Conservation (phyloP, 2,329 filamentous ascomycete species). For the Eurotiales sp. region DNA sequence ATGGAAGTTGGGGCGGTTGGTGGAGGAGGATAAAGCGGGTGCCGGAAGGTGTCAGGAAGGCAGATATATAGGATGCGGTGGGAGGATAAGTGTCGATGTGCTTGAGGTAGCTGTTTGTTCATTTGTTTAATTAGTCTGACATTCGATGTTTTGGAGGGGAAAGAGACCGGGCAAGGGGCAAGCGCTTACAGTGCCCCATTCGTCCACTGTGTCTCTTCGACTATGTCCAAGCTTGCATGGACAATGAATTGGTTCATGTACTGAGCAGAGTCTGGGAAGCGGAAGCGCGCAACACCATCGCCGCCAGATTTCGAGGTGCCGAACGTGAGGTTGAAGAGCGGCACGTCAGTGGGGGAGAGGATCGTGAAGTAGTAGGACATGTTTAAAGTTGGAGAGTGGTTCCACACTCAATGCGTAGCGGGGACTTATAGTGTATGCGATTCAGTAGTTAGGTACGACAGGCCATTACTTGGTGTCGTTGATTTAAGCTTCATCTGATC, state of each 20-base stretch:
- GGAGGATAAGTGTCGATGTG: conserved; percentile 90
- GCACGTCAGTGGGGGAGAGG: conserved; percentile 90
- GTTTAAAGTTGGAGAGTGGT: background rate
- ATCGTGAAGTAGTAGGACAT: conserved; percentile 99
- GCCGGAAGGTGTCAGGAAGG: conserved; percentile 89
- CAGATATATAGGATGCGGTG: conserved; percentile 82
- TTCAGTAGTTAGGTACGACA: no score
- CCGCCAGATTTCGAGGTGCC: conserved; percentile 94
- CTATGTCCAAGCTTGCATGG: conserved; percentile 87
- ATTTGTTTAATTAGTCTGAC: background rate
- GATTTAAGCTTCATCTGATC: no score
- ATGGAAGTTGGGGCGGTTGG: conserved; percentile 60
- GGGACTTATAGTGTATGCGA: no score
- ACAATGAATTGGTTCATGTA: conserved; percentile 98
- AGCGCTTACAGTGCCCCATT: conserved; percentile 69
- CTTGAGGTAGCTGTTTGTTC: conserved; percentile 74
- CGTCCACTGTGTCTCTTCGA: conserved; percentile 95
- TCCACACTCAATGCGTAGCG: no score
- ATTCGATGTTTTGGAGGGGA: conserved; percentile 13
- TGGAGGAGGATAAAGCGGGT: conserved; percentile 93
- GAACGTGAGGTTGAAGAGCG: conserved; percentile 95
- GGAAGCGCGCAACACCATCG: conserved; percentile 85
- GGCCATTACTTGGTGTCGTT: no score
- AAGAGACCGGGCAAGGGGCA: background rate
- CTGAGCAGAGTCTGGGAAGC: conserved; percentile 81